Conservation (phyloP, 2,329 filamentous ascomycete genomes). For the Colletotrichum spinosum region DNA sequence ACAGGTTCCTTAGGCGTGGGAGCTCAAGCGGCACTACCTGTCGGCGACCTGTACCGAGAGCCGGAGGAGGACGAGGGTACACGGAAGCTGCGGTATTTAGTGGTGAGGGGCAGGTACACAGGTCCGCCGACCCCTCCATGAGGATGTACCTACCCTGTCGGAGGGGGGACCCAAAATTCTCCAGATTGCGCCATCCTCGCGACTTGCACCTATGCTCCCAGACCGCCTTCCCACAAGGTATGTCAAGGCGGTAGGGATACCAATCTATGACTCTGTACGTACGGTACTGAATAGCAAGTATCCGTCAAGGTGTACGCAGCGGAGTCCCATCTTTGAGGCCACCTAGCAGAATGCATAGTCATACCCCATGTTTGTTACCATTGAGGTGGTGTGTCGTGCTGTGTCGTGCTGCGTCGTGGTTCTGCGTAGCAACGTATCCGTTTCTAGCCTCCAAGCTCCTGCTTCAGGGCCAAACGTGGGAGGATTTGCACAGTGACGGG, state of each 20-base stretch:
- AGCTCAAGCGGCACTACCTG: constrained; percentile 36
- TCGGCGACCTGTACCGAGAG: constrained; percentile 32
- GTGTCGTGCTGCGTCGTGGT: background rate
- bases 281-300: background rate
- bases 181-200: constrained; percentile 37
- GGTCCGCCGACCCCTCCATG: constrained; percentile 32
- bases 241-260: background rate
- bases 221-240: constrained; percentile 33
- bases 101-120: constrained; percentile 11
- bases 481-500: constrained; percentile 31
- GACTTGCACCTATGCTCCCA: constrained; percentile 19
- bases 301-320: too few relatives aligned
- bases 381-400: constrained; percentile 11
- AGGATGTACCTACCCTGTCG: constrained; percentile 32
- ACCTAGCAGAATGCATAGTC: constrained; percentile 11
- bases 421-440: constrained; percentile 5
- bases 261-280: background rate
- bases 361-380: constrained; percentile 2
- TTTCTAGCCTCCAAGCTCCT: constrained; percentile 4
- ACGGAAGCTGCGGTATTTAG: background rate
- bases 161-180: constrained; percentile 34
- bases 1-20: constrained; percentile 7
- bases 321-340: constrained; percentile 12
- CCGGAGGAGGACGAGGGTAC: constrained; percentile 26
- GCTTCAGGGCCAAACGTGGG: background rate